Evolutionary conservation across 805 yeast species (phyloP).

Genomic region (Cyberlindnera lachancei): DNA sequence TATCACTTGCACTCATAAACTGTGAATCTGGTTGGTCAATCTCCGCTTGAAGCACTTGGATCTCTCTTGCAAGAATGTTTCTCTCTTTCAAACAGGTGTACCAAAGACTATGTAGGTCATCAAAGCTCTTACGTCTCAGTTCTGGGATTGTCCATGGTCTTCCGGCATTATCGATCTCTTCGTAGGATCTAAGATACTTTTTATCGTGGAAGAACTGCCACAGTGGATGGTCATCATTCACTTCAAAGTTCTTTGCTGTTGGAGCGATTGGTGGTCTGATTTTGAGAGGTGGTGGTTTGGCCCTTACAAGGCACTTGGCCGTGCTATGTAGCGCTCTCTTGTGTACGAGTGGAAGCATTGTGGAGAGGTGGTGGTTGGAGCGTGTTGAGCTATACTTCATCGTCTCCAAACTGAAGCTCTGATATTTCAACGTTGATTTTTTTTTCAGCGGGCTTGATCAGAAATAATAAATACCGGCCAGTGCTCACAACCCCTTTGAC

Average conservation of each 20-base stretch:
- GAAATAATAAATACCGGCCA: no score
- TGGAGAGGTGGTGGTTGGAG: no score
- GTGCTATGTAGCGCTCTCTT: conserved; percentile 14
- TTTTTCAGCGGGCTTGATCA: no score
- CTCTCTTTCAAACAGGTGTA: conserved; percentile 78
- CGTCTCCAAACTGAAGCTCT: no score
- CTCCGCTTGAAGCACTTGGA: conserved; percentile 43
- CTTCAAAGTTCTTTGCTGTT: conserved; percentile 60
- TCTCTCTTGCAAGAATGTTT: conserved; percentile 71
- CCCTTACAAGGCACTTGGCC: conserved; percentile 10
- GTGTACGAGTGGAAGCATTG: conserved; percentile 10
- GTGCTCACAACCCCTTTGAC: no score
- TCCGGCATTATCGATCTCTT: conserved; percentile 46
- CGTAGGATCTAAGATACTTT: conserved; percentile 50
- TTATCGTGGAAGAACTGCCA: conserved; percentile 84
- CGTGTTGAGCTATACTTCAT: no score
- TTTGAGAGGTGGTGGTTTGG: conserved; percentile 21
- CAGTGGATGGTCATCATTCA: conserved; percentile 82
- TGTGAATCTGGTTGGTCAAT: conserved; percentile 32
- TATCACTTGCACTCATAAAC: conserved; percentile 24
- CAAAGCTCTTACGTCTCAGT: conserved; percentile 83
- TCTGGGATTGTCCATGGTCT: conserved; percentile 87
- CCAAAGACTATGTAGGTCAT: conserved; percentile 90
- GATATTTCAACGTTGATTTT: no score
- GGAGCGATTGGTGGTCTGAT: conserved; percentile 85